Conservation (phyloP, 352 stramenopile genomes). For the Phytopythium kandeliae region DNA sequence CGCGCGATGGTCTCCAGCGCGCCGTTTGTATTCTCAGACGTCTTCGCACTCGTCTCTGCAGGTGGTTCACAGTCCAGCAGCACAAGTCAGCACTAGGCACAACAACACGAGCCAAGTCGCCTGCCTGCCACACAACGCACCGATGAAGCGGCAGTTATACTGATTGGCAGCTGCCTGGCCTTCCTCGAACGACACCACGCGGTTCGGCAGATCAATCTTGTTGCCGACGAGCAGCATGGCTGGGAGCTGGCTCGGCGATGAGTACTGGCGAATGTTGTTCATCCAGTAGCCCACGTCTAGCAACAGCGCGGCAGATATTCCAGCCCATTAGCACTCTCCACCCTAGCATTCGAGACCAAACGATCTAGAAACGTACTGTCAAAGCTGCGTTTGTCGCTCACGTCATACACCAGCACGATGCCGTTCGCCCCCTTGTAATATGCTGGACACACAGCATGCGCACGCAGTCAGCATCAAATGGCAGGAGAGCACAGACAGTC, state of each 20-base stretch:
- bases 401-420: conserved; percentile 93
- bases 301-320: neutral
- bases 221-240: conserved; percentile 89
- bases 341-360: conserved; percentile 4
- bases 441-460: conserved; percentile 29
- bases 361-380: conserved; percentile 63
- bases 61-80: neutral
- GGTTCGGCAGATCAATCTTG: conserved; percentile 90
- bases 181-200: conserved; percentile 72
- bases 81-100: conserved; percentile 7
- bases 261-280: conserved; percentile 93
- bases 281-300: conserved; percentile 94
- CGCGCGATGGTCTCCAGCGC: conserved; percentile 83
- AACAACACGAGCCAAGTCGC: neutral
- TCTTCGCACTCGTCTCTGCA: conserved; percentile 87
- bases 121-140: conserved; percentile 18
- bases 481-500: neutral
- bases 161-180: conserved; percentile 73
- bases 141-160: conserved; percentile 86
- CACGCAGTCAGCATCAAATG: neutral
- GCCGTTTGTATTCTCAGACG: conserved; percentile 82
- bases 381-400: conserved; percentile 89
- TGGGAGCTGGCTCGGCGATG: conserved; percentile 57
- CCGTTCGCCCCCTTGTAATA: conserved; percentile 94
- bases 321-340: conserved; percentile 12